Conservation (phyloP, 345 rosid species). For the Salix arbutifolia region DNA sequence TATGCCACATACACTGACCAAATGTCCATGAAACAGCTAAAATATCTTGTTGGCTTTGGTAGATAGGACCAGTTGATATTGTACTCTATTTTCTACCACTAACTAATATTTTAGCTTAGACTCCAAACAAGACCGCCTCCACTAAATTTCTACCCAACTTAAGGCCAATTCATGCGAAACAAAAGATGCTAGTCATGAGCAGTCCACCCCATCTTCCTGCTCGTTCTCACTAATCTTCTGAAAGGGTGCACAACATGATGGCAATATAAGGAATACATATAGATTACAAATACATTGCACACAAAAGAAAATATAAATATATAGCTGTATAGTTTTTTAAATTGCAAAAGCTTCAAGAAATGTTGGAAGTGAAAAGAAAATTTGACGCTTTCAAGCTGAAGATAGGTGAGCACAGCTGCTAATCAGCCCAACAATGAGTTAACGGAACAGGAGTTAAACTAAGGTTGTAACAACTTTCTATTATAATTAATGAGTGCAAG, state of each 20-base stretch:
- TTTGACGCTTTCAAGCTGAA: background rate
- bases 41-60: background rate
- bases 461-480: background rate
- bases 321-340: background rate
- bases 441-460: background rate
- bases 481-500: background rate
- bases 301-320: background rate
- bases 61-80: background rate
- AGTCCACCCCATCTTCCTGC: background rate
- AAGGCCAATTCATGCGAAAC: background rate
- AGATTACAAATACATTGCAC: background rate
- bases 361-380: background rate
- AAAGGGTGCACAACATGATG: background rate
- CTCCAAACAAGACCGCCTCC: background rate
- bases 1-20: background rate
- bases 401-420: background rate
- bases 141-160: background rate
- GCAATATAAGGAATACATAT: background rate
- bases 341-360: background rate
- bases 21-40: background rate
- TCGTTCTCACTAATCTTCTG: background rate
- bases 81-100: background rate
- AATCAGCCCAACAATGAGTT: background rate
- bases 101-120: background rate
- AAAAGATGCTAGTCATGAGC: background rate